Conservation (phyloP, 1,139 yeast genomes). For the Geotrichum phurueaensis region DNA sequence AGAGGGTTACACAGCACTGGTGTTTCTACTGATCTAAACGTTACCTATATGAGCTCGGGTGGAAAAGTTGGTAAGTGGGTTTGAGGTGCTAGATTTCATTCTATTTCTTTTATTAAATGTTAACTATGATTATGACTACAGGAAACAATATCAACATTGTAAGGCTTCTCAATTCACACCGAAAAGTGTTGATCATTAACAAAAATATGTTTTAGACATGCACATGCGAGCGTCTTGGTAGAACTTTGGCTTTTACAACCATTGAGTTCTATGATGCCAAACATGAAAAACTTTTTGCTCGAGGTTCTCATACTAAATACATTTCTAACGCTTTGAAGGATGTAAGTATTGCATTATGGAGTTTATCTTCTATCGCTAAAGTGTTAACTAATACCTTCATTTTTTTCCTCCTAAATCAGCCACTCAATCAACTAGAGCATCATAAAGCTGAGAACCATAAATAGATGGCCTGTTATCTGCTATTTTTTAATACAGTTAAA, state of each 20-base stretch:
- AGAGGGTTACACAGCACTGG: constrained; percentile 41
- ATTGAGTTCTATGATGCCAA: constrained; percentile 33
- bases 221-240: constrained; percentile 36
- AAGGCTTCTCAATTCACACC: neutral
- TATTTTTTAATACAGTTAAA: neutral
- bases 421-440: constrained; percentile 8
- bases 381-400: neutral
- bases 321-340: constrained; percentile 36
- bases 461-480: neutral
- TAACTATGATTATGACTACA: constrained; percentile 3
- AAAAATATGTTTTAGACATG: constrained; percentile 26
- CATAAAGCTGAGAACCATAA: constrained; percentile 2
- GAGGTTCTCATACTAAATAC: constrained; percentile 43
- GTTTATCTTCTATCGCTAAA: neutral
- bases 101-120: neutral
- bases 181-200: neutral
- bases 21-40: constrained; percentile 40
- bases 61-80: constrained; percentile 35
- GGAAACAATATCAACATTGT: constrained; percentile 27
- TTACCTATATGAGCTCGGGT: constrained; percentile 40
- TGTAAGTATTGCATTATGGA: constrained; percentile 24
- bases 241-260: constrained; percentile 40
- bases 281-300: constrained; percentile 34
- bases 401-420: neutral
- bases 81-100: constrained; percentile 3